Evolutionary conservation across 345 rosid species (phyloP), one percentile per base, ranked within the genome.

Genomic region (Populus simonii): DNA sequence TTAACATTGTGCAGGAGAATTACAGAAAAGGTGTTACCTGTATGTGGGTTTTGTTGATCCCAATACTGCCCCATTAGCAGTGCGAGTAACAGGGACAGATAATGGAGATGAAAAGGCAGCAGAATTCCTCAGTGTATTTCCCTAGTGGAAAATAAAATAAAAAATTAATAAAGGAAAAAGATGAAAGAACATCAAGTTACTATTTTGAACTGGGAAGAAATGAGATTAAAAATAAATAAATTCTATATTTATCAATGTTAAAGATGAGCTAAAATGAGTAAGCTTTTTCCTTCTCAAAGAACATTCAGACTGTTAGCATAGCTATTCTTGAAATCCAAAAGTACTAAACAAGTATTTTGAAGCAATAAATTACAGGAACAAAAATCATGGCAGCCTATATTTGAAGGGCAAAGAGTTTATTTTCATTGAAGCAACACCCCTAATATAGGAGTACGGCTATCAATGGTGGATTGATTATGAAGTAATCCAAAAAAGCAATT

Each of bases 1-100:
- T 53, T 35, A 75, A 71, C 45, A 5, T 16, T 66, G 27, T 6
- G 66, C 47, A 65, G 61, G 65, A 9, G 57, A 53, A 33, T 55
- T 12, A 43, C 31, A 65, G 5, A 74, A 2, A 61, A 66, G 71
- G n/a, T 41, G 61, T 75, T 70, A 92, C 97, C 89, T 88, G 88
- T 86, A 90, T 39, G 86, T 73, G 5, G 71, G 68, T 75, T 86
- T 83, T 69, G 88, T 81, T 77, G 84, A 75, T 78, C 88, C 85
- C 22, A 71, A 63, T 43, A 63, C 81, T 11, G 80, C 70, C 71
- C 77, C 78, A 83, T 79, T 87, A 80, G 83, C 73, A 47, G 82
- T 25, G 57, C 17, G 68, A 74, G 89, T 67, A 70, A 80, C 74
- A 43, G 85, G 83, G 67, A 73, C 62, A 63, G 90, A 78, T 73